Evolutionary conservation across 768 basidiomycete genomes (phyloP), one percentile per base, ranked within the genome.

Genomic region (Hypholoma sublateritium): DNA sequence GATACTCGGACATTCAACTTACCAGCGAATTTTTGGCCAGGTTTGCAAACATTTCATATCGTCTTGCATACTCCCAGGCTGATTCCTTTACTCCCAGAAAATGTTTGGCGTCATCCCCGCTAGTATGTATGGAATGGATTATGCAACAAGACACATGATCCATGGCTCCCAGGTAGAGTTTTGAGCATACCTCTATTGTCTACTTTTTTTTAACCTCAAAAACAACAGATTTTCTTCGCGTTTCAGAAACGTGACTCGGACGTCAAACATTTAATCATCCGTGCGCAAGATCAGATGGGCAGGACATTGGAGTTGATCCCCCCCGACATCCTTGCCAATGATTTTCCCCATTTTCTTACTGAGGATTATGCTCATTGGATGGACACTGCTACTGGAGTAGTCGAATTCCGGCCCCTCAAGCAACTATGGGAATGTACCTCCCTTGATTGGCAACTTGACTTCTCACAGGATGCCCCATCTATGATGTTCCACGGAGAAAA

Each of bases 231-330:
- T 5, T 67, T 68, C 57, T 74, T 77, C 50, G 50, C 58, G 17
- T 58, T 67, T 43, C 59, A 59, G 16, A 49, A 41, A 35, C 50
- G 47, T 8, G 53, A n/a, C n/a, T n/a, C n/a, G n/a, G n/a, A 44
- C 56, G 25, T 35, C 50, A 9, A 57, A 44, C 46, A 60, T 12
- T 64, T 77, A n/a, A 56, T 73, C 25, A 70, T 78, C 42, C 72
- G 69, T 37, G 69, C 70, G 16, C 37, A 39, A 16, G 58, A 49
- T 51, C 48, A 51, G 14, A 57, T 47, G 32, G 35, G 16, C 5
- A 47, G 59, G 25, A 45, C 71, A 11, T 64, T 64, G 9, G 78
- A 78, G 50, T 62, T 76, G 7, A 66, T 79, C 52, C 77, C 76
- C 4, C 66, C 64, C 42, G 19, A 52, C 1, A 35, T 62, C 42